Evolutionary conservation across 192 early-diverging fungal genomes (phyloP), one percentile per base, ranked within the genome.

Genomic region (Coemansia sp.): DNA sequence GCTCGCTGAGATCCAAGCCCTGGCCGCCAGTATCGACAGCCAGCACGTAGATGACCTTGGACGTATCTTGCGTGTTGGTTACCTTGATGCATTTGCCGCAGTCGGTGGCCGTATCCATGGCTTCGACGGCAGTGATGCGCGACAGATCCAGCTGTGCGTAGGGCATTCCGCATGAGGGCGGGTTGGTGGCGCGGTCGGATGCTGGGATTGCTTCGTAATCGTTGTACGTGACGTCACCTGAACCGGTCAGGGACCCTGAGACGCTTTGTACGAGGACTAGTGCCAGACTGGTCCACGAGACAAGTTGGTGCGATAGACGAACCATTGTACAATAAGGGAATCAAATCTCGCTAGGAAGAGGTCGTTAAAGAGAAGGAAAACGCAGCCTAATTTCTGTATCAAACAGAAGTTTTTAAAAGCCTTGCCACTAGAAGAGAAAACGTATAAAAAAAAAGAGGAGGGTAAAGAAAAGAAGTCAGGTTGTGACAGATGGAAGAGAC

Each of bases 121-220:
- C 49, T 41, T 79, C 72, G 10, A 82, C 82, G 2, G 85, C 85
- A 0, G 85, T 86, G 53, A 86, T 85, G 8, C 84, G 71, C 8
- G 79, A 68, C 14, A 85, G 34, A 53, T 86, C 78, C 25, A 86
- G 69, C 41, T 75, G 52, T 0, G 69, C 75, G 34, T 84, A 86
- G 4, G 85, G 81, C 78, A 85, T 85, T 23, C 85, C 85, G 59
- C 85, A 86, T 8, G 75, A 75, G 5, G 84, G 84, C 7, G 85
- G 85, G 63, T 84, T 86, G 46, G 60, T 75, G 22, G 54, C 64
- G 5, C 85, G 64, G 9, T 59, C 60, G 20, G 53, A 60, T 0
- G 69, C 63, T 0, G 82, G 70, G 22, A 85, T 64, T 15, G 69
- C 55, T 25, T 74, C 66, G 66, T 84, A 84, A 56, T 84, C 78